Evolutionary conservation across 495 filamentous ascomycete genomes (phyloP).

Genomic region (Opeltia flavorubescens): DNA sequence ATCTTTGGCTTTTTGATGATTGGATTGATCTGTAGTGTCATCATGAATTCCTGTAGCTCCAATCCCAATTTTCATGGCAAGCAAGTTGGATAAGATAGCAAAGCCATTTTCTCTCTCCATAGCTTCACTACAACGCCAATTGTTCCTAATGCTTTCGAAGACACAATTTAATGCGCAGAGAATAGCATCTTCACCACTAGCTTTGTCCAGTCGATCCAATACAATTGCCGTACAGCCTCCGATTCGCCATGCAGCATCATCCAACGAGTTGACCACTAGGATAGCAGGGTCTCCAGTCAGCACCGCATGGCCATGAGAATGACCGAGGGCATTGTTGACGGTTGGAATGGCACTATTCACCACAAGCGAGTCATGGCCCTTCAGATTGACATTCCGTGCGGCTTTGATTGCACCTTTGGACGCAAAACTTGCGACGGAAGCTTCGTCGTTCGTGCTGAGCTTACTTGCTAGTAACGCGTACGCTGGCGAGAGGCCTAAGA

Average conservation of each 20-base stretch:
- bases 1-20: neutral
- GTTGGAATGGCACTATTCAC: constrained; percentile 81
- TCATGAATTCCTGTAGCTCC: constrained; percentile 19
- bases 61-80: constrained; percentile 62
- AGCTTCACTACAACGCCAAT: constrained; percentile 95
- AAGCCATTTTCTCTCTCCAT: constrained; percentile 96
- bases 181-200: constrained; percentile 50
- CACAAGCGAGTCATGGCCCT: constrained; percentile 62
- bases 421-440: constrained; percentile 58
- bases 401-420: constrained; percentile 61
- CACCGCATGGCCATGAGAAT: constrained; percentile 63
- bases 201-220: constrained; percentile 66
- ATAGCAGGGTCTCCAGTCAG: constrained; percentile 78
- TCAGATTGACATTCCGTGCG: constrained; percentile 54
- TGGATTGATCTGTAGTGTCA: constrained; percentile 8
- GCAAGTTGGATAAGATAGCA: constrained; percentile 62
- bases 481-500: constrained; percentile 70
- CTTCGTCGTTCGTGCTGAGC: constrained; percentile 51
- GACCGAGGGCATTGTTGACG: constrained; percentile 74
- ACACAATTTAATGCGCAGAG: constrained; percentile 70
- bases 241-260: constrained; percentile 85
- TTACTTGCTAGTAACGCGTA: constrained; percentile 68
- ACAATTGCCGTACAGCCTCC: constrained; percentile 76
- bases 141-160: constrained; percentile 69
- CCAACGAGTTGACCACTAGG: constrained; percentile 62